Conservation (phyloP, 805 yeast species). For the Dipodascus geniculatus region DNA sequence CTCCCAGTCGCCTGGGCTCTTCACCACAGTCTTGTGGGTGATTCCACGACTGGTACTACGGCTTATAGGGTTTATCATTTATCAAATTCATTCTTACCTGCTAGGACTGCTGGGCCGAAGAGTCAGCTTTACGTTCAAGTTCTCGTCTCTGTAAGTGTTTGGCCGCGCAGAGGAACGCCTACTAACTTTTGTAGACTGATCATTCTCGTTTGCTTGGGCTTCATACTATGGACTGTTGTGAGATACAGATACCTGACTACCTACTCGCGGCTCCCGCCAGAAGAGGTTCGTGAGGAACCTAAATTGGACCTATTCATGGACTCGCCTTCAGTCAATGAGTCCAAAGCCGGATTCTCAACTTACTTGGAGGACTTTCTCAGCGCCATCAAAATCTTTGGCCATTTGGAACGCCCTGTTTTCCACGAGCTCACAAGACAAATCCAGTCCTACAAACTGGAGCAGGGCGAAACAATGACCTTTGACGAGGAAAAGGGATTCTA, state of each 20-base stretch:
- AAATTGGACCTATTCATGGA: constrained; percentile 37
- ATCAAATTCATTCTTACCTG: constrained; percentile 22
- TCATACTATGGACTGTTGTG: constrained; percentile 35
- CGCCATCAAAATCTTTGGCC: constrained; percentile 90
- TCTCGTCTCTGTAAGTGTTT: constrained; percentile 31
- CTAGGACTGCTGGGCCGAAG: constrained; percentile 31
- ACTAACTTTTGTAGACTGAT: constrained; percentile 8
- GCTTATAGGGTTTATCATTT: constrained; percentile 11
- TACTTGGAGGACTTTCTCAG: constrained; percentile 81
- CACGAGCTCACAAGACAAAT: constrained; percentile 86
- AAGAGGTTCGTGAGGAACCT: constrained; percentile 33
- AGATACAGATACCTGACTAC: constrained; percentile 53
- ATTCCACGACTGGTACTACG: constrained; percentile 5
- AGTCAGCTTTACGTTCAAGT: constrained; percentile 40
- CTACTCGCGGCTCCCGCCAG: constrained; percentile 46
- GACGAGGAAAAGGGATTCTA: constrained; percentile 77
- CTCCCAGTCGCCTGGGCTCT: neutral
- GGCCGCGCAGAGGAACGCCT: neutral
- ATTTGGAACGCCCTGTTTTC: constrained; percentile 79
- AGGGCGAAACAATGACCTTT: constrained; percentile 63
- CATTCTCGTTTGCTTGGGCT: constrained; percentile 20
- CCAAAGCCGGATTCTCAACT: constrained; percentile 40
- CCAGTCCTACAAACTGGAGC: constrained; percentile 73
- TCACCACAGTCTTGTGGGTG: neutral
- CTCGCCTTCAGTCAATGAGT: constrained; percentile 22